Base-by-base conservation (phyloP, 257 asterid species). In the Solanum megistacrolobum region DNA sequence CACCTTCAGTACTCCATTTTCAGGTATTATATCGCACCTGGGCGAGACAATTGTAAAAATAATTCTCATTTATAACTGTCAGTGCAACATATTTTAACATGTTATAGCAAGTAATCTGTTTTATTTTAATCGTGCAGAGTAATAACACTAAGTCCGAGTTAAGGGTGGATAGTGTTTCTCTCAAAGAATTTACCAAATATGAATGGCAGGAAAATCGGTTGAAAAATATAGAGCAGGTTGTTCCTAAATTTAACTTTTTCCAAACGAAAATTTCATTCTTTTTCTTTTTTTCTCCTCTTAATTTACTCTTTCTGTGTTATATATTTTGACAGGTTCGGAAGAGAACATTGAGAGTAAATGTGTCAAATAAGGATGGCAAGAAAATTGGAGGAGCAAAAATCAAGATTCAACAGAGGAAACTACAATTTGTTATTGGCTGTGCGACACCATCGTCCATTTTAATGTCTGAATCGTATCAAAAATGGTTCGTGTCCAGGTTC, bases 151-250 rank as follows among this genome's bases (percentile, higher is more conserved):
- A 11, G 8, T 76, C 82, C 3, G 96, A 90, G 55, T 35, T 93
- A n/a, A 91, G 92, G 96, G 58, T 93, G 34, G 96, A 93, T 86
- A 93, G 83, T 86, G 93, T 88, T 29, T 92, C 95, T 18, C 73
- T 93, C 48, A 88, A 92, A 83, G 89, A 89, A 52, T 93, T 93
- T 39, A 90, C 91, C 38, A 88, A 35, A 43, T 14, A 18, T 21
- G 88, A 92, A 85, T 93, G 96, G 96, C 88, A 65, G 65, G 66
- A 85, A 2, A 93, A 91, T 5, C 95, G 91, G 69, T 25, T 85
- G 34, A 25, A 71, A 87, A 91, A 76, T 87, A 92, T 89, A 29
- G 79, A 90, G 27, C 58, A 66, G 92, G 95, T 82, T 82, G 10
- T 18, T 43, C 34, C 69, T 82, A 82, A 82, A 71, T 48, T 52